Evolutionary conservation across 306 rosid species (phyloP).

Genomic region (Citrullus amarus): DNA sequence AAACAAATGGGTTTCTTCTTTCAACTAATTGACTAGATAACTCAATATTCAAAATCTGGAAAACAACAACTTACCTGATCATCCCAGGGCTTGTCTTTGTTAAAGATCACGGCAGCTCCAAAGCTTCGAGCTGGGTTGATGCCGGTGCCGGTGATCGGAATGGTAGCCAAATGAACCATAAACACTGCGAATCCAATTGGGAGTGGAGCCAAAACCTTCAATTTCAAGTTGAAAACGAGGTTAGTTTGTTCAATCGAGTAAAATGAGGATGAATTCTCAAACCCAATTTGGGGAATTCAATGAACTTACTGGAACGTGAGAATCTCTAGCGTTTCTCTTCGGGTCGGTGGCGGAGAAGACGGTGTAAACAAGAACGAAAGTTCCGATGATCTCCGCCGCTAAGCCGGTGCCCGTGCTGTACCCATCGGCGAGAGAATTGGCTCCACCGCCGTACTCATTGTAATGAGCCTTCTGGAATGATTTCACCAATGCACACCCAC

Average conservation of each 20-base stretch:
- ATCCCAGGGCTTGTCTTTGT: constrained; percentile 10
- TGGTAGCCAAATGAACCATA: constrained; percentile 21
- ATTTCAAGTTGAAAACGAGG: neutral
- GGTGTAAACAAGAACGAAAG: constrained; percentile 16
- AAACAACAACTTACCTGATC: constrained; percentile 5
- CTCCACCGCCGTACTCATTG: constrained; percentile 3
- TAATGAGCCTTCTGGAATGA: constrained; percentile 4
- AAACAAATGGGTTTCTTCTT: neutral
- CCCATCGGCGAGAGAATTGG: constrained; percentile 4
- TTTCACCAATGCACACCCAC: constrained; percentile 18
- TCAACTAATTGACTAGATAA: neutral
- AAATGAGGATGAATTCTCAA: no score
- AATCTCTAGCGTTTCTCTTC: constrained; percentile 17
- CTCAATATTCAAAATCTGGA: neutral
- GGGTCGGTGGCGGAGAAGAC: constrained; percentile 23
- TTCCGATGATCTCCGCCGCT: constrained; percentile 21
- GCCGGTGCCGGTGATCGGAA: constrained; percentile 27
- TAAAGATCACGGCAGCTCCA: constrained; percentile 16
- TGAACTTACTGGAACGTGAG: constrained; percentile 15
- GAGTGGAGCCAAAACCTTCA: constrained; percentile 20
- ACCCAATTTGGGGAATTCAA: neutral
- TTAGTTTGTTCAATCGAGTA: neutral
- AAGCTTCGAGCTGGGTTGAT: constrained; percentile 25
- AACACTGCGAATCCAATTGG: constrained; percentile 23
- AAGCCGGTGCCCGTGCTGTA: constrained; percentile 20